Evolutionary conservation across 2,329 filamentous ascomycete species (phyloP).

Genomic region (Fusarium haematococcum): DNA sequence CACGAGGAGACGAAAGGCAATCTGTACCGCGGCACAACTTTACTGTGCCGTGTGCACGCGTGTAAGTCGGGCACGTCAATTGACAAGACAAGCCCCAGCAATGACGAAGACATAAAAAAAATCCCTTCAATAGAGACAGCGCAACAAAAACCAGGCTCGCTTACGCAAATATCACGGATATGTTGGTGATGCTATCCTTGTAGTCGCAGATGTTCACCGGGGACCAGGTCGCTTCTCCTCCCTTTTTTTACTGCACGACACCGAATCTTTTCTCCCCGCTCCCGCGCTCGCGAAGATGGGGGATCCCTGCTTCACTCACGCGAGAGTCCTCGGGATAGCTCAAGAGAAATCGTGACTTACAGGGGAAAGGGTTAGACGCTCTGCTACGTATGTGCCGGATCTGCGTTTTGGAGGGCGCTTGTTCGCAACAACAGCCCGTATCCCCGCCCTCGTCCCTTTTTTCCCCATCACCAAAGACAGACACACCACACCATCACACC

Average conservation of each 20-base stretch:
- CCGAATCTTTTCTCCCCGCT: conserved; percentile 2
- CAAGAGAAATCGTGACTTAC: not conserved
- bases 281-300: not conserved
- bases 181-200: conserved; percentile 26
- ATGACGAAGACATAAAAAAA: not conserved
- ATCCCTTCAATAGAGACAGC: not conserved
- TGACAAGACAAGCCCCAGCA: not conserved
- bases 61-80: not conserved
- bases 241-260: not conserved
- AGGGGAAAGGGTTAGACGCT: conserved; percentile 16
- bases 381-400: conserved; percentile 7
- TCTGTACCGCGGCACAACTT: not conserved
- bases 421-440: not conserved
- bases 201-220: conserved; percentile 25
- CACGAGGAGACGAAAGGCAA: not conserved
- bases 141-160: not conserved
- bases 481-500: not conserved
- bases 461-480: not conserved
- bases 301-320: not conserved
- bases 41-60: not conserved
- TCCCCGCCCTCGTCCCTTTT: not conserved
- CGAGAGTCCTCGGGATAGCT: not conserved
- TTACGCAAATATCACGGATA: conserved; percentile 28
- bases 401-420: conserved; percentile 9
- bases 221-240: conserved; percentile 10